Evolutionary conservation across 257 asterid species (phyloP).

Genomic region (Orobanche coerulescens): DNA sequence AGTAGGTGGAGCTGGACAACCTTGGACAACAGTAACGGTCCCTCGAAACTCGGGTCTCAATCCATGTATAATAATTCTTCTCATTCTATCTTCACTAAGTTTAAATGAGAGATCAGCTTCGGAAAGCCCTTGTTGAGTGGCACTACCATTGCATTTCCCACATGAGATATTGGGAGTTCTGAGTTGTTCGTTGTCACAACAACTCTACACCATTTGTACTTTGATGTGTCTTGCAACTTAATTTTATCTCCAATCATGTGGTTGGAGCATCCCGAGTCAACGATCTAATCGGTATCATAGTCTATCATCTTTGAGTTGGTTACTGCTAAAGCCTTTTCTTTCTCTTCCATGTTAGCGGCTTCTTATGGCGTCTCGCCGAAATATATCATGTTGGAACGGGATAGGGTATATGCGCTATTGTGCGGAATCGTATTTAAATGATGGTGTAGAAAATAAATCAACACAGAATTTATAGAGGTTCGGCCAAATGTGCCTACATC

Average conservation of each 20-base stretch:
- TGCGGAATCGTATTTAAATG: no score
- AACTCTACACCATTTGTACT: neutral
- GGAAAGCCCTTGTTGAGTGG: no score
- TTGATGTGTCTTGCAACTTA: no score
- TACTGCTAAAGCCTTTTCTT: no score
- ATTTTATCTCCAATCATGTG: neutral
- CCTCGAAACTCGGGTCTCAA: neutral
- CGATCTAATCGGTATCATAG: neutral
- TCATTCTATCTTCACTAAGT: constrained; percentile 2
- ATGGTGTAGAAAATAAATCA: no score
- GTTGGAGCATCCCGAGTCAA: neutral
- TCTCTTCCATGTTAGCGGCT: no score
- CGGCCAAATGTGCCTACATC: no score
- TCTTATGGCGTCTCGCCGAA: neutral
- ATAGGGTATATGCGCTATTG: no score
- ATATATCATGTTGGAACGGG: no score
- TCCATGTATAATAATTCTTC: neutral
- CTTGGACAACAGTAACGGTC: neutral
- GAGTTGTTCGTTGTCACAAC: neutral
- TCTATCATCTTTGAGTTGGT: no score
- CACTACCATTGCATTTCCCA: neutral
- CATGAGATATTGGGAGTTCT: neutral
- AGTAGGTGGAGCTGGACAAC: neutral
- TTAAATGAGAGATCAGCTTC: constrained; percentile 8
- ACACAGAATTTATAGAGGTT: no score